Base-by-base conservation (phyloP, 1,284 basidiomycete genomes). In the Pascua sp. region DNA sequence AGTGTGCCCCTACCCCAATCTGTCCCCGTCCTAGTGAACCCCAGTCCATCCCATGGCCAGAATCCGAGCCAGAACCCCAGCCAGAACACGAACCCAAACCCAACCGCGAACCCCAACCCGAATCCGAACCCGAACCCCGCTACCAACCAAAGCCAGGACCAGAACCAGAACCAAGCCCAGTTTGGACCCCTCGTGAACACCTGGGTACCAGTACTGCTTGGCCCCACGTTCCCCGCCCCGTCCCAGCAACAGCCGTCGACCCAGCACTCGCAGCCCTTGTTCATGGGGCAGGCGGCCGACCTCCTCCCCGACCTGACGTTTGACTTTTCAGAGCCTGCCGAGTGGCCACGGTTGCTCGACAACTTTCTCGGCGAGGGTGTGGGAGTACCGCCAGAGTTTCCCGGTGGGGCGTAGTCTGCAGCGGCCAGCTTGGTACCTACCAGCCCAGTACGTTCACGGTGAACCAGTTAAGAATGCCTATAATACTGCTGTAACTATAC, bases 311-410 rank as follows among this genome's bases (percentile, higher is more conserved):
- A 56, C 40, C 42, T 62, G 8, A 51, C 55, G 8, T 55, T 60
- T 24, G 54, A 62, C 48, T 46, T 58, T 11, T 32, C 54, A 15
- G 57, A 53, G 13, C 44, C 51, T 17, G 51, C 54, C 38, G 58
- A 63, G 42, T 63, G 61, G 61, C 61, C 61, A 11, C 61, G 58
- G 15, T 63, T 60, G 56, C 51, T 63, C 10, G 42, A 58, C 50
- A 60, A 63, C 43, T 42, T 63, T n/a, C 60, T 63, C 24, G 61
- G 56, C 12, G 55, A 62, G n/a, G 52, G 44, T 32, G 24, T 32
- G 24, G 24, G 24, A 32, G 24, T 32, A 3, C 24, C 24, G 7
- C 24, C 24, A 32, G 24, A 32, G 24, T 32, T 32, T 32, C 24
- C 24, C 24, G 24, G 24, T 7, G 24, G 24, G 3, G 24, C 4